Evolutionary conservation across 805 yeast species (phyloP).

Genomic region (Yamadazyma phyllophila): DNA sequence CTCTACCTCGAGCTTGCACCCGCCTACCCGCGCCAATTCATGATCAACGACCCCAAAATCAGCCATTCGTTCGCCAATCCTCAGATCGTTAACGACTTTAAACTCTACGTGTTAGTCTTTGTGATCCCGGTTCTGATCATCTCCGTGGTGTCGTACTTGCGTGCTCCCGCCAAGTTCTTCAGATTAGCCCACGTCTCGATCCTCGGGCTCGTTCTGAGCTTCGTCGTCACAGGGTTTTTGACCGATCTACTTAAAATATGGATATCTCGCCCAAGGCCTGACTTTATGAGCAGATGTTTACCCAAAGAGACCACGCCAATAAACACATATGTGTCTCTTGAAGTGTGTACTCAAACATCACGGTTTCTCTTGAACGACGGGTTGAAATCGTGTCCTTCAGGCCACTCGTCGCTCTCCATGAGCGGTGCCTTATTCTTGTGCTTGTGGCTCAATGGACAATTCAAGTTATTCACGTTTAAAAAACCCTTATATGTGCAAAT

Average conservation of each 20-base stretch:
- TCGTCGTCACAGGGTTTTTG: slow-evolving; percentile 26
- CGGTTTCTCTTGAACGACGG: slow-evolving; percentile 38
- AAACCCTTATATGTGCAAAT: slow-evolving; percentile 4
- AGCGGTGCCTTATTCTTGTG: slow-evolving; percentile 31
- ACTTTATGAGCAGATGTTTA: slow-evolving; percentile 40
- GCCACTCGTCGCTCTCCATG: slow-evolving; percentile 37
- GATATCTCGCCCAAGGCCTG: slow-evolving; percentile 45
- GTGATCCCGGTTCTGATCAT: slow-evolving; percentile 25
- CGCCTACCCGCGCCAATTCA: slow-evolving; percentile 31
- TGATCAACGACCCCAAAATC: slow-evolving; percentile 24
- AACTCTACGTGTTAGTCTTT: slow-evolving; percentile 27
- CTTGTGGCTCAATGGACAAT: slow-evolving; percentile 33
- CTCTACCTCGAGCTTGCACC: slow-evolving; percentile 22
- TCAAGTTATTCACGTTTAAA: slow-evolving; percentile 10
- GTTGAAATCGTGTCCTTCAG: slow-evolving; percentile 41
- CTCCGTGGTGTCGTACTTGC: slow-evolving; percentile 10
- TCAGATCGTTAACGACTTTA: slow-evolving; percentile 31
- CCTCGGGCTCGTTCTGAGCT: slow-evolving; percentile 30
- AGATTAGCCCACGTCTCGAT: slow-evolving; percentile 25
- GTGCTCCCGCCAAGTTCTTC: slow-evolving; percentile 4
- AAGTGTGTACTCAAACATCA: slow-evolving; percentile 25
- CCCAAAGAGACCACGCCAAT: slow-evolving; percentile 25
- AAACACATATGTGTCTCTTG: slow-evolving; percentile 25
- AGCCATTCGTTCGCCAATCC: slow-evolving; percentile 29
- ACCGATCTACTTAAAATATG: slow-evolving; percentile 39